A percentile compares a stretch with the other conserved stretches of the same genome.
Conservation (phyloP, 129 eudicot species). For the Deinandra increscens region DNA sequence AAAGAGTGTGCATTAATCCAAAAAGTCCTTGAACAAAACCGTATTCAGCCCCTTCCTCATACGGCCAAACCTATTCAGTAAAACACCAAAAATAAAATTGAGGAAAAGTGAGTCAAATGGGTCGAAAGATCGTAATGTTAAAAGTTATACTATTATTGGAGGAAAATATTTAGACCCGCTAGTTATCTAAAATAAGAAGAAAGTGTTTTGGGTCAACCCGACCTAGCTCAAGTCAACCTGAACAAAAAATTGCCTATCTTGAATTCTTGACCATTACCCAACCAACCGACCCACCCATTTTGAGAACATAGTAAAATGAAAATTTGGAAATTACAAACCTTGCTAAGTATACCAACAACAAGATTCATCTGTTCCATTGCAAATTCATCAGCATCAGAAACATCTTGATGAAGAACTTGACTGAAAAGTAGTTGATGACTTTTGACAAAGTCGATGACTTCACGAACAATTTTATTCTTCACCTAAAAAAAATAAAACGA, state of each 20-base stretch:
- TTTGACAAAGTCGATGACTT: slow-evolving; percentile 80
- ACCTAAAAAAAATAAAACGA: slow-evolving; percentile 42
- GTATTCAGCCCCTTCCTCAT: slow-evolving; percentile 80
- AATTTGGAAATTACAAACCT: slow-evolving; percentile 44
- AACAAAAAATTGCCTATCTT: neutral
- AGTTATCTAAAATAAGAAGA: neutral
- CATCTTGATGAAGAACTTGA: slow-evolving; percentile 71
- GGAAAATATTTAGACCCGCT: neutral
- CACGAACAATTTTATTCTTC: slow-evolving; percentile 94
- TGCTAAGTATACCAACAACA: slow-evolving; percentile 89
- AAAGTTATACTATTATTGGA: neutral
- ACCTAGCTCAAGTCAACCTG: neutral
- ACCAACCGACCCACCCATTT: neutral
- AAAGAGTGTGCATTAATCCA: slow-evolving; percentile 74
- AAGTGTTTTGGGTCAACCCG: neutral
- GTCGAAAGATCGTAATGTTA: neutral
- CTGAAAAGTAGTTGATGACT: slow-evolving; percentile 74
- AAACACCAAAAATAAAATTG: neutral
- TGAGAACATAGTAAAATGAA: neutral
- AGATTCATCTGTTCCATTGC: slow-evolving; percentile 85
- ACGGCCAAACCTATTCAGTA: slow-evolving; percentile 79
- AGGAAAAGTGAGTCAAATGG: neutral
- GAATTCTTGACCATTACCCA: neutral
- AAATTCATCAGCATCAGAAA: slow-evolving; percentile 70
- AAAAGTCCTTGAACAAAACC: slow-evolving; percentile 91